Base-by-base conservation (phyloP, 768 basidiomycete species). In the Mrakia frigida region DNA sequence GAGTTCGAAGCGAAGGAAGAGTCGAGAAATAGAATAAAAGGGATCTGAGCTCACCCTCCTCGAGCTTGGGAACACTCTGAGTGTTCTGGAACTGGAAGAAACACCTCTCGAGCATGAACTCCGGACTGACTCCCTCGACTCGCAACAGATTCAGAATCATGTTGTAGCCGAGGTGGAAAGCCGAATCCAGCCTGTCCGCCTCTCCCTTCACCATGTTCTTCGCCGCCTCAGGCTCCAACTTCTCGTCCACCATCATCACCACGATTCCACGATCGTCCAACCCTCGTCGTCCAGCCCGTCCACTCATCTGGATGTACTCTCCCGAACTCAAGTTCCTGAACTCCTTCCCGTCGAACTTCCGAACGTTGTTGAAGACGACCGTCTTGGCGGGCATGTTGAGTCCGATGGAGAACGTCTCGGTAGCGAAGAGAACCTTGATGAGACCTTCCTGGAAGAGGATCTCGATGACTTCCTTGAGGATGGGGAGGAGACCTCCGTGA, bases 381-480 rank as follows among this genome's bases (percentile, higher is more conserved):
- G 97, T 98, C 86, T 98, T 98, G 25, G 97, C 97, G 16, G 97
- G 97, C 97, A 99, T 99, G 84, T 99, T 99, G 61, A 99, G 86
- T 28, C 85, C 84, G 72, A 83, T 83, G 23, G 95, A 96, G 84
- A 98, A 98, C 0, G 97, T 99, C 84, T 99, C 97, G 0, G 97
- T 99, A 10, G 97, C 97, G 81, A 98, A 99, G 56, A 99, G 88
- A 43, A 94, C 94, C 83, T 99, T 99, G 86, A 98, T 94, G 63
- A 98, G 87, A 14, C 96, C 95, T 81, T 98, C 95, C 82, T 98
- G 95, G 86, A 99, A 99, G 60, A 99, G 87, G 75, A 99, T 97
- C 83, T 99, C 97, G 83, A 99, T 98, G 68, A 98, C 94, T 82
- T 99, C 97, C 82, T 99, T 99, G 60, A 99, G 87, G 79, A 98